These are phyloP conservation scores for Plantago major DNA, from an alignment of 257 asterid genomes.

Conservation along the genomic window DNA sequence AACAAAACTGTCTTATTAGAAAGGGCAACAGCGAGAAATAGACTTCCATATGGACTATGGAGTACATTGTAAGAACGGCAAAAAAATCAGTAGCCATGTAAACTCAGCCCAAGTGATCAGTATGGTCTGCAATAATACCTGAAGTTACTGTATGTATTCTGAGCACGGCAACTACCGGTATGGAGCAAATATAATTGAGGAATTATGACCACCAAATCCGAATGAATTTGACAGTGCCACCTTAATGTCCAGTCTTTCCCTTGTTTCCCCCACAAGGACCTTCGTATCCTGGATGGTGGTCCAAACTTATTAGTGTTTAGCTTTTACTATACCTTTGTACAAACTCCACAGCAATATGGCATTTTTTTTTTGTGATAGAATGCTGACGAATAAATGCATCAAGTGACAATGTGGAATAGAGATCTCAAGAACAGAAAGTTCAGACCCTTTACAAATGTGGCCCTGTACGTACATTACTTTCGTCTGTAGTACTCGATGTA, in stretches of 20 bases:
- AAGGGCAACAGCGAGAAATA: background rate
- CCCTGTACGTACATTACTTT: too few relatives aligned
- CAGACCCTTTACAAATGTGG: too few relatives aligned
- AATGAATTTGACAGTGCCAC: constrained; percentile 90
- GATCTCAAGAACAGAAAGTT: constrained; percentile 5
- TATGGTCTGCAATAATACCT: constrained; percentile 29
- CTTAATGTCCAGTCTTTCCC: constrained; percentile 64
- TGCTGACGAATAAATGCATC: too few relatives aligned
- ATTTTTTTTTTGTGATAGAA: too few relatives aligned
- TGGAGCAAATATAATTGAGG: constrained; percentile 86
- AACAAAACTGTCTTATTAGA: constrained; percentile 3
- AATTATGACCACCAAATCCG: constrained; percentile 94
- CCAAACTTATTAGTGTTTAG: too few relatives aligned
- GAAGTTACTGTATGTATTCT: constrained; percentile 15
- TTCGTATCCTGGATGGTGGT: constrained; percentile 51
- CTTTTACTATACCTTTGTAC: too few relatives aligned
- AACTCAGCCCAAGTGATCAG: background rate
- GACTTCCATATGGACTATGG: background rate
- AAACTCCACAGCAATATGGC: background rate
- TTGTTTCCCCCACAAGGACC: constrained; percentile 68
- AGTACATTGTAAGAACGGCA: too few relatives aligned
- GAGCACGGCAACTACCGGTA: constrained; percentile 42
- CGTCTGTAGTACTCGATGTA: too few relatives aligned
- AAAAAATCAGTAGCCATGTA: too few relatives aligned
- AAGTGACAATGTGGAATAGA: background rate